Conservation (phyloP, 2,329 filamentous ascomycete species). For the Fusarium setosum region DNA sequence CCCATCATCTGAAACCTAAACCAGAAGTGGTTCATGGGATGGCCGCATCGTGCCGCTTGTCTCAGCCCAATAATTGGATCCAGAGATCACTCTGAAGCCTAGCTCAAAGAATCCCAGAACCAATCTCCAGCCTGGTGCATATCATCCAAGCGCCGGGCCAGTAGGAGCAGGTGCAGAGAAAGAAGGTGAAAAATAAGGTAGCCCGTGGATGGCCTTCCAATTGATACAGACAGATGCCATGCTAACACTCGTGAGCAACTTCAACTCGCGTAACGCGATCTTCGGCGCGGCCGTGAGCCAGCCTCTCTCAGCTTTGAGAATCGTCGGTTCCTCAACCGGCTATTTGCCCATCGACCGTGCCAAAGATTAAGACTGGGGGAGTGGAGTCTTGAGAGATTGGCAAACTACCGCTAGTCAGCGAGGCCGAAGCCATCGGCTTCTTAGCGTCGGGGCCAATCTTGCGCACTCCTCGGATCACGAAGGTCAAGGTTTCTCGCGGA, state of each 20-base stretch:
- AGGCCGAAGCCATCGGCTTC: constrained; percentile 25
- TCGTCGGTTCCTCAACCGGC: constrained; percentile 14
- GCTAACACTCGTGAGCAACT: not conserved
- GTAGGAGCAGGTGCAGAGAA: constrained; percentile 10
- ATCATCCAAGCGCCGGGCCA: constrained; percentile 14
- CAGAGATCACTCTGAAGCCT: constrained; percentile 33
- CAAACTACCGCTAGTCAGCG: constrained; percentile 33
- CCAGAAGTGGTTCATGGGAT: constrained; percentile 36
- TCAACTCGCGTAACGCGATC: not conserved
- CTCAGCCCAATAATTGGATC: constrained; percentile 42
- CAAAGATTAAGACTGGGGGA: constrained; percentile 21
- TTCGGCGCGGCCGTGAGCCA: not conserved
- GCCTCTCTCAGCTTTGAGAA: not conserved
- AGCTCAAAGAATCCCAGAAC: constrained; percentile 31
- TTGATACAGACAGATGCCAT: not conserved
- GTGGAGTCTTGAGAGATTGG: constrained; percentile 38
- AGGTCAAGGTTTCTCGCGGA: constrained; percentile 28
- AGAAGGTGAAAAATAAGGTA: constrained; percentile 6
- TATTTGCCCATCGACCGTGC: constrained; percentile 11
- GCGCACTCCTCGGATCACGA: constrained; percentile 11
- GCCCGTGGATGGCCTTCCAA: not conserved
- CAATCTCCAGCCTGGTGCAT: constrained; percentile 31
- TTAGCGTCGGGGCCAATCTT: constrained; percentile 34
- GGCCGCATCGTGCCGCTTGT: constrained; percentile 39
- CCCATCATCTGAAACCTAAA: constrained; percentile 35